Evolutionary conservation across 1,284 basidiomycete species (phyloP).

Genomic region (Ceratobasidium sp.): DNA sequence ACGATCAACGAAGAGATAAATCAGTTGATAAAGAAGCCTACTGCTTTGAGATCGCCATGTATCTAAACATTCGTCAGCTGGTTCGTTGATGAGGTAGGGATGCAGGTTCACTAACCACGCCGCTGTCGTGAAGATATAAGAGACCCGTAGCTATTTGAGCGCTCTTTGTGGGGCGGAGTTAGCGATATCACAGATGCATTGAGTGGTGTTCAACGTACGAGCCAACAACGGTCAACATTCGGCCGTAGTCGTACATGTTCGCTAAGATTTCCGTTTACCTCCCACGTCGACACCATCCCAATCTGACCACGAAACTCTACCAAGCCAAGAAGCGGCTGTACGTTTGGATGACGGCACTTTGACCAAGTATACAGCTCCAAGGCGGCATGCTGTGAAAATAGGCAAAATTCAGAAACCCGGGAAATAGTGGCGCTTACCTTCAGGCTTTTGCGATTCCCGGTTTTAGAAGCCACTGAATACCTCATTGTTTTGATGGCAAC

Average conservation of each 20-base stretch:
- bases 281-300: slow-evolving; percentile 21
- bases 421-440: not conserved
- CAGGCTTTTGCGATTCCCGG: not conserved
- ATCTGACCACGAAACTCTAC: slow-evolving; percentile 3
- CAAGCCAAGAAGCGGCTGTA: not conserved
- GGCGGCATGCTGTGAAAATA: slow-evolving; percentile 11
- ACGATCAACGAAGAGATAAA: not conserved
- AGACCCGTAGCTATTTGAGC: not conserved
- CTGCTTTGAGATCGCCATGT: slow-evolving; percentile 31
- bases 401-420: too few relatives aligned
- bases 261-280: not conserved
- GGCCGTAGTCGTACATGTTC: not conserved
- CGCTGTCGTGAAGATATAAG: not conserved
- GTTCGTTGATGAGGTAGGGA: not conserved
- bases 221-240: not conserved
- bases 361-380: slow-evolving; percentile 26
- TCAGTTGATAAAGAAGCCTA: not conserved
- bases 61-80: not conserved
- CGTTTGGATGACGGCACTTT: slow-evolving; percentile 2
- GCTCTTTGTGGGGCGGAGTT: not conserved
- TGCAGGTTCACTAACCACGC: slow-evolving; percentile 10
- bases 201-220: not conserved
- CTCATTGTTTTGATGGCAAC: slow-evolving; percentile 13
- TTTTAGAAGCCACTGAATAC: not conserved
- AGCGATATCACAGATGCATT: too few relatives aligned